These are phyloP conservation scores for Globisporangium perplexum DNA, from an alignment of 352 stramenopile genomes.

Conservation along the genomic window DNA sequence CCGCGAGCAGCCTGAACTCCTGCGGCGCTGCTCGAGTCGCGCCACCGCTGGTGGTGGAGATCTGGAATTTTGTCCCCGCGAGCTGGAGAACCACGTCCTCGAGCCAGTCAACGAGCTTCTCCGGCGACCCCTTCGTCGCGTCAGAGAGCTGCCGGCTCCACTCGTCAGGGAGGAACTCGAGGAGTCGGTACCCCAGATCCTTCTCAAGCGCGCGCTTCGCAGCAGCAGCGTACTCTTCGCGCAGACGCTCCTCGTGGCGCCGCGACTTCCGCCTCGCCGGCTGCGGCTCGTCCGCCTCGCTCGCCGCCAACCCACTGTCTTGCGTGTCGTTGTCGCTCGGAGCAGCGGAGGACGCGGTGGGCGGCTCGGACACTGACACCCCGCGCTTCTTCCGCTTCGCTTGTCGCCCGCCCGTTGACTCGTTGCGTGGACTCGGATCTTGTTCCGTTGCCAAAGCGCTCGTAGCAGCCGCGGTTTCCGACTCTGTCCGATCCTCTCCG, in stretches of 20 bases:
- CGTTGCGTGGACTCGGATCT: background rate
- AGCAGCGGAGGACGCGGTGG: background rate
- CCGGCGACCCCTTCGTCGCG: slow-evolving; percentile 3
- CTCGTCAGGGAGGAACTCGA: slow-evolving; percentile 29
- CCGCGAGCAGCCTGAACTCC: slow-evolving; percentile 16
- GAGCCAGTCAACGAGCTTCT: slow-evolving; percentile 17
- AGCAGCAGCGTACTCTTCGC: slow-evolving; percentile 62
- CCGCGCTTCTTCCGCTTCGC: slow-evolving; percentile 8
- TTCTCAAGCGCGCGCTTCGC: slow-evolving; percentile 56
- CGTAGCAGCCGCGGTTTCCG: background rate
- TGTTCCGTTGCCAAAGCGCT: background rate
- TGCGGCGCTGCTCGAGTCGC: background rate
- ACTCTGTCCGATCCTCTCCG: background rate
- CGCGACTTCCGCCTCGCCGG: slow-evolving; percentile 51
- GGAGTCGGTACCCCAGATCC: slow-evolving; percentile 45
- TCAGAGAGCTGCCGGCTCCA: slow-evolving; percentile 8
- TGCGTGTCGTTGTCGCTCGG: slow-evolving; percentile 40
- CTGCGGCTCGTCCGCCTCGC: slow-evolving; percentile 20
- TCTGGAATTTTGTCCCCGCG: slow-evolving; percentile 19
- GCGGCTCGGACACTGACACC: slow-evolving; percentile 1
- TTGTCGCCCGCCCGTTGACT: background rate
- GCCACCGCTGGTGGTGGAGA: slow-evolving; percentile 1
- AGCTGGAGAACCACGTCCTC: slow-evolving; percentile 23
- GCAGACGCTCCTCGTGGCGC: slow-evolving; percentile 55
- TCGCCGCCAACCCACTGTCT: slow-evolving; percentile 23